Conservation (phyloP, 2,329 filamentous ascomycete species). For the Diaporthe nobilis region DNA sequence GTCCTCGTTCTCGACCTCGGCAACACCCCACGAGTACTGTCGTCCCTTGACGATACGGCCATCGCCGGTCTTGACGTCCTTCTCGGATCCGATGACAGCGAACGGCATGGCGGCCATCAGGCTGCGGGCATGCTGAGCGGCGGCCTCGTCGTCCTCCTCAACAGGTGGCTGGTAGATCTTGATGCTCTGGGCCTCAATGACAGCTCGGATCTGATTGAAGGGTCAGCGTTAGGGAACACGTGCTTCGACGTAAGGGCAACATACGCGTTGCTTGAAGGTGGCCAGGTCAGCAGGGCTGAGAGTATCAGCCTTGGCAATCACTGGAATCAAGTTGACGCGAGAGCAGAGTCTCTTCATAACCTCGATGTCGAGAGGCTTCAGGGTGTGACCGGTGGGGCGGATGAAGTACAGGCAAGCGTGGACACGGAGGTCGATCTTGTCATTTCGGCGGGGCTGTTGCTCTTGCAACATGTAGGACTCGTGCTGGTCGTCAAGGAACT, state of each 20-base stretch:
- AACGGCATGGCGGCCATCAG: slow-evolving; percentile 98
- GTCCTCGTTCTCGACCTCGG: slow-evolving; percentile 99
- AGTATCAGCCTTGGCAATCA: slow-evolving; percentile 98
- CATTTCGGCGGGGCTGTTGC: slow-evolving; percentile 96
- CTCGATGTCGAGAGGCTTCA: slow-evolving; percentile 99
- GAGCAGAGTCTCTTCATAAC: slow-evolving; percentile 99
- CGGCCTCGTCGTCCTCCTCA: slow-evolving; percentile 98
- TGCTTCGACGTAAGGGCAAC: not conserved
- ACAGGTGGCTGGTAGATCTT: slow-evolving; percentile 99
- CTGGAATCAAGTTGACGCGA: slow-evolving; percentile 97
- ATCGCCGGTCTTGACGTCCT: slow-evolving; percentile 97
- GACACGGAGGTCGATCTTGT: slow-evolving; percentile 99
- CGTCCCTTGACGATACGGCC: slow-evolving; percentile 98
- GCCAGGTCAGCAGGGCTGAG: slow-evolving; percentile 92
- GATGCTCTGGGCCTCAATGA: slow-evolving; percentile 98
- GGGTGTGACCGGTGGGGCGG: slow-evolving; percentile 95
- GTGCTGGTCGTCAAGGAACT: slow-evolving; percentile 99
- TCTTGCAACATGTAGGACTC: slow-evolving; percentile 99
- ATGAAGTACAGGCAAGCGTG: slow-evolving; percentile 99
- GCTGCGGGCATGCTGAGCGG: slow-evolving; percentile 93
- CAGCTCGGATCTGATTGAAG: slow-evolving; percentile 82
- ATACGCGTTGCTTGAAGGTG: slow-evolving; percentile 94
- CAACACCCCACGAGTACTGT: slow-evolving; percentile 99
- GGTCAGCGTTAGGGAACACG: slow-evolving; percentile 43
- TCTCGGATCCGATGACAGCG: slow-evolving; percentile 98